Conservation (phyloP, 2,329 filamentous ascomycete species). For the Alternaria angustiovoidea region DNA sequence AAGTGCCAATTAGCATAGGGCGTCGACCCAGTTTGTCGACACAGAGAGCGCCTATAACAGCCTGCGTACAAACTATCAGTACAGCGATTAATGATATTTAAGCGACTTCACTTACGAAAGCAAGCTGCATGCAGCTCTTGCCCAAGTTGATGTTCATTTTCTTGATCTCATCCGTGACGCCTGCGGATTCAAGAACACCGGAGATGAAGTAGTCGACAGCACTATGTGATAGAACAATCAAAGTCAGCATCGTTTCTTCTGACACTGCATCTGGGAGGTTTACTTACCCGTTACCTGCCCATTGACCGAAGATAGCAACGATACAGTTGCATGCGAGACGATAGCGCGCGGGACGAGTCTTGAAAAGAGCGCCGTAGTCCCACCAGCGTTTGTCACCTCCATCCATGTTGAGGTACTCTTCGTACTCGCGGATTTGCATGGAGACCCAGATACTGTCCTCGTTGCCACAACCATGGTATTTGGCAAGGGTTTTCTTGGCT, state of each 20-base stretch:
- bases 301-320: constrained; percentile 61
- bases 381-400: constrained; percentile 66
- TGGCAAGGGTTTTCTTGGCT: constrained; percentile 63
- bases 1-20: constrained; percentile 42
- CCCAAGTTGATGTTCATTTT: constrained; percentile 51
- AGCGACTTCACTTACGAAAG: constrained; percentile 28
- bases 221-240: not conserved
- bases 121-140: constrained; percentile 43
- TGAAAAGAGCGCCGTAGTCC: constrained; percentile 63
- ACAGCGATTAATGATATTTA: not conserved
- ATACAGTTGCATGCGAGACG: constrained; percentile 60
- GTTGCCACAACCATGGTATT: constrained; percentile 61
- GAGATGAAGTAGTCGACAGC: constrained; percentile 45
- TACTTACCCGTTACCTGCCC: constrained; percentile 50
- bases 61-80: constrained; percentile 17
- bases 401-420: constrained; percentile 64
- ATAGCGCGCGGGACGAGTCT: constrained; percentile 58
- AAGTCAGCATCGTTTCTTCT: not conserved
- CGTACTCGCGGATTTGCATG: constrained; percentile 47
- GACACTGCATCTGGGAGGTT: not conserved
- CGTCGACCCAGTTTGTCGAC: constrained; percentile 46
- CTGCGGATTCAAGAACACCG: constrained; percentile 47
- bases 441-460: constrained; percentile 36
- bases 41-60: constrained; percentile 45
- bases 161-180: constrained; percentile 41